Base-by-base conservation (phyloP, 305 asterid genomes). In the Fraxinus velutina region DNA sequence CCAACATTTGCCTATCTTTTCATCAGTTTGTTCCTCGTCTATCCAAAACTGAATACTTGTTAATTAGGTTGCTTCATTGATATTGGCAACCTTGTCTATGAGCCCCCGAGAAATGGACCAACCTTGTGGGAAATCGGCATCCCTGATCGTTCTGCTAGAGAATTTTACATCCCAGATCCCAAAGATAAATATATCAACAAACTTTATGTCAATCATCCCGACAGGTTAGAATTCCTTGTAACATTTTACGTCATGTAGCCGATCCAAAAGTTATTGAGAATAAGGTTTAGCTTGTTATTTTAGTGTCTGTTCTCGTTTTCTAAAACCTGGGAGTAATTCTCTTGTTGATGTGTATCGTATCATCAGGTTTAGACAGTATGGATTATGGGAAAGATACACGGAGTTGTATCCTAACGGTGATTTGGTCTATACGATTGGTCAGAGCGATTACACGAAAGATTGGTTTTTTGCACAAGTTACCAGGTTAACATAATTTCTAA, bases 121-220 rank as follows among this genome's bases (percentile, higher is more conserved):
- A 93, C 95, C 24, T 33, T 92, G 15, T 93, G 97, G 97, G 97
- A 93, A 87, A 93, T 93, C 3, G 97, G 97, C 62, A 75, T 88
- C 34, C 94, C 97, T 17, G 95, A 91, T 84, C 95, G 97, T 6
- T 84, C 93, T 8, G 97, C 97, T 10, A 86, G 89, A 12, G 95
- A 93, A 71, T 93, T 93, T 82, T 91, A 79, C 79, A 77, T 92
- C 44, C 97, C 97, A 0, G 91, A 92, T 85, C 97, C 95, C 0
- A 71, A 80, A 36, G 90, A 83, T 0, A 73, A 74, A 42, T 85
- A 89, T 32, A 36, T 81, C 80, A 93, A 91, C 90, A 89, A 87
- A 80, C 89, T 92, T 29, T 92, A 80, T 80, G 15, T 90, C 70
- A 81, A 89, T 79, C 90, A 80, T 72, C 82, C 86, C 2, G 91